phyloP scores from a whole-genome alignment of 305 asterid species.

The Galium porrigens region DNA sequence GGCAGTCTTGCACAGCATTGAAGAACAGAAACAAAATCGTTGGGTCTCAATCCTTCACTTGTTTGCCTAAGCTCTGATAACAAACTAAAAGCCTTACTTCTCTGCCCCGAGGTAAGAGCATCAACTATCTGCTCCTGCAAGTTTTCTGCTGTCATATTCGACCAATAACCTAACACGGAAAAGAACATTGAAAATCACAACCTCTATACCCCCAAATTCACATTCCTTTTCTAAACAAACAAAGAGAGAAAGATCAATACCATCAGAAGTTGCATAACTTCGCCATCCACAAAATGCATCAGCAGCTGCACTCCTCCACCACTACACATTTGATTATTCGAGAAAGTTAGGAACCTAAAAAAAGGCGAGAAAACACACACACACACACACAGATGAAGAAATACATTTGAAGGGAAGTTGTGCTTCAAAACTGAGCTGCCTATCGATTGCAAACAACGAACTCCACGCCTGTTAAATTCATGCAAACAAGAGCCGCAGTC shows the following conservation, averaged over 20 bases:
- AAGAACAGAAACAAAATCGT: conserved; percentile 46
- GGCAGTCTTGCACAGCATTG: conserved; percentile 51
- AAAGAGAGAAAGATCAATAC: conserved; percentile 5
- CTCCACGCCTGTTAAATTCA: conserved; percentile 14
- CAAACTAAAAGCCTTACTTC: conserved; percentile 47
- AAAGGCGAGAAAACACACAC: background rate
- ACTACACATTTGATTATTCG: conserved; percentile 7
- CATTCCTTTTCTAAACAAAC: background rate
- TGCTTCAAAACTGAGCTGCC: conserved; percentile 7
- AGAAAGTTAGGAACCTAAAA: background rate
- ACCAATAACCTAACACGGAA: conserved; percentile 24
- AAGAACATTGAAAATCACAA: background rate
- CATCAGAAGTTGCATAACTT: conserved; percentile 13
- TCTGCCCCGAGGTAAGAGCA: conserved; percentile 56
- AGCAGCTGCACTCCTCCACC: conserved; percentile 5
- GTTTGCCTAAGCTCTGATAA: conserved; percentile 36
- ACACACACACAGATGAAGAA: background rate
- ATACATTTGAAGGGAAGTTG: conserved; percentile 7
- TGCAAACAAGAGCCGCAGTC: background rate
- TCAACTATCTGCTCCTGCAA: conserved; percentile 39
- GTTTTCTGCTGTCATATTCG: conserved; percentile 19
- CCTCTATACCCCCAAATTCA: background rate
- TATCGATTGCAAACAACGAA: conserved; percentile 4
- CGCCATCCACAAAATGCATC: conserved; percentile 2
- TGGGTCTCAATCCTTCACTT: conserved; percentile 29